Base-by-base conservation (phyloP, 148 eudicot genomes). In the Nepenthes gracilis region DNA sequence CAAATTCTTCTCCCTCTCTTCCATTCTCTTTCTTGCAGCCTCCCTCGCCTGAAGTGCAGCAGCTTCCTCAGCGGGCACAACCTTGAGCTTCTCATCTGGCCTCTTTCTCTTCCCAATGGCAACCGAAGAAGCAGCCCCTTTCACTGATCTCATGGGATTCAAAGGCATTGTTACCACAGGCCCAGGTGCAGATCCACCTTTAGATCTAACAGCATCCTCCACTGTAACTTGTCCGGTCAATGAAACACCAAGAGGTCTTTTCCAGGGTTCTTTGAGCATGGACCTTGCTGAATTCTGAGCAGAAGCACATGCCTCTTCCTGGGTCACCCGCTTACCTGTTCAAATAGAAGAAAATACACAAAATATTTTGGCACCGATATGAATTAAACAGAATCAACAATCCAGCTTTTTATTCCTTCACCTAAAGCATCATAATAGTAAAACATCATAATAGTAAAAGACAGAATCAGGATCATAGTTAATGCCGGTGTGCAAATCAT, bases 1-100 rank as follows among this genome's bases (percentile, higher is more conserved):
- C 74, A 81, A 74, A 35, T 76, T 69, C 68, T 86, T 79, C 37
- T 85, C 92, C 74, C 85, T 86, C 64, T 82, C 87, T 69, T 80
- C 91, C 33, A 93, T 89, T 81, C 98, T 82, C 67, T 84, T 88
- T 63, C 87, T 81, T 59, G 98, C 98, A 54, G 98, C 98, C 67
- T 88, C 98, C 78, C 98, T 84, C 35, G 95, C 95, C 78, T 88
- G 88, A 47, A 80, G 77, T 11, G 98, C 98, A 57, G 95, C 91
- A 14, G 78, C 75, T 81, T 93, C 96, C 79, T 77, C 81, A 70
- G 15, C 67, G 15, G 81, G 60, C 9, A 70, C 54, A 4, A 70
- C 61, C 67, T 74, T 77, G 23, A 70, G 54, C 63, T 48, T 57
- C 37, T 50, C 57, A 12, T 65, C 61, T 13, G 54, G 32, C 50